Evolutionary conservation across 805 yeast species (phyloP), one percentile per base, ranked within the genome.

Genomic region (Kazachstania taianensis): DNA sequence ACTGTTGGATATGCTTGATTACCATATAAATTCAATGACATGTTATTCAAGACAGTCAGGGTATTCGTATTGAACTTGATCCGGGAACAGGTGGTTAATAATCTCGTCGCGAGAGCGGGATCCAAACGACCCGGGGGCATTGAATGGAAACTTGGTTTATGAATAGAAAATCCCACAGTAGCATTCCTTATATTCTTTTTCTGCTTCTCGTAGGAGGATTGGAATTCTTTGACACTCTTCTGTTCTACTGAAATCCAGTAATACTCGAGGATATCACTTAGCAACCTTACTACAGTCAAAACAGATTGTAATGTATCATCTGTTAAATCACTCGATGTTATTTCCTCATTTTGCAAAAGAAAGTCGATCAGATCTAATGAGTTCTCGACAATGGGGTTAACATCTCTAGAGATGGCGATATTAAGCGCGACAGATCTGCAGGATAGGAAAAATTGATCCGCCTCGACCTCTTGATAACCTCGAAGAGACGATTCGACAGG

Each of bases 211-310:
- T 36, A 41, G 10, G 32, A 35, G 3, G 51, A 46, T 16, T 49
- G 52, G 24, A 49, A 42, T 9, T 53, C 47, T 15, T 40, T 35
- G 35, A 46, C 49, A 33, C 52, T 38, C 2, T 35, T 23, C 2
- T 22, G 35, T 9, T 55, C 56, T 8, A 19, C 16, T 14, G 23
- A 23, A 30, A 52, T 59, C 70, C 70, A 65, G 34, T 51, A 52
- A 15, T 48, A 44, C 37, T 62, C 66, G 5, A 55, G 41, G n/a
- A 63, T 40, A 37, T 63, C 67, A 4, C 64, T 53, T 22, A 68
- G 33, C 18, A 70, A 50, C 35, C 64, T 50, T 7, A 66, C 40
- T 3, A 68, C 32, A 1, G 63, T 46, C n/a, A 59, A 44, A 1
- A 66, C 43, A 0, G 74, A 48, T 18, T 43, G 43, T n/a, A 40